Evolutionary conservation across 306 rosid species (phyloP), one percentile per base, ranked within the genome.

Genomic region (Sesbania bispinosa): DNA sequence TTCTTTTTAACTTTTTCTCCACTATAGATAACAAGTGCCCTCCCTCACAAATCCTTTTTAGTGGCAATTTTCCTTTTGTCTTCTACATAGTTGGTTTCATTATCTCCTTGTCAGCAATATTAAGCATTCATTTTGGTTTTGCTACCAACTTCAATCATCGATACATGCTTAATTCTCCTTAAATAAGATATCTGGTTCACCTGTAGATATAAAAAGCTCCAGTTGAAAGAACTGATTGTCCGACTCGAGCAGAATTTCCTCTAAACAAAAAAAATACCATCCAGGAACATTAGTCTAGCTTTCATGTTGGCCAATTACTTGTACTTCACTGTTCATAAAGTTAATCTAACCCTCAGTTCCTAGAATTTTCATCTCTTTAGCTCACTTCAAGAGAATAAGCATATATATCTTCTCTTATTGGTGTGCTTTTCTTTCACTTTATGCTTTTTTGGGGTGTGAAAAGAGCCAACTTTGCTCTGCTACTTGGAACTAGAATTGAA

Each of bases 21-120:
- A 21, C 82, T 82, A 47, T 54, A 54, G 79, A 73, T 73, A 66
- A 68, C 38, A 67, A 54, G 0, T 53, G 18, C 61, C 38, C 60
- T 38, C 52, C 74, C 46, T 67, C 72, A 66, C 76, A 76, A 76
- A 50, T 81, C 82, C 38, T 43, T 14, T 58, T 55, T 19, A 24
- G 36, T 46, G 43, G 55, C 26, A 77, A 45, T 86, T 77, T 83
- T 81, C 81, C 52, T 80, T 6, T 72, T 80, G 82, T 81, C 84
- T 21, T 83, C 71, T 73, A 47, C 59, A 42, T 46, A 39, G 73
- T 68, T 60, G 4, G 30, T 4, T 1, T 4, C 2, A 27, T 27
- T 27, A 27, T 62, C 19, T 13, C 5, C 8, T 52, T 43, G 18
- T 75, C 4, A 27, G 30, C 19, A 36, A 30, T 5, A 3, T 72